phyloP scores from a whole-genome alignment of 2,329 filamentous ascomycete species.

The Zymoseptoria ardabiliae region DNA sequence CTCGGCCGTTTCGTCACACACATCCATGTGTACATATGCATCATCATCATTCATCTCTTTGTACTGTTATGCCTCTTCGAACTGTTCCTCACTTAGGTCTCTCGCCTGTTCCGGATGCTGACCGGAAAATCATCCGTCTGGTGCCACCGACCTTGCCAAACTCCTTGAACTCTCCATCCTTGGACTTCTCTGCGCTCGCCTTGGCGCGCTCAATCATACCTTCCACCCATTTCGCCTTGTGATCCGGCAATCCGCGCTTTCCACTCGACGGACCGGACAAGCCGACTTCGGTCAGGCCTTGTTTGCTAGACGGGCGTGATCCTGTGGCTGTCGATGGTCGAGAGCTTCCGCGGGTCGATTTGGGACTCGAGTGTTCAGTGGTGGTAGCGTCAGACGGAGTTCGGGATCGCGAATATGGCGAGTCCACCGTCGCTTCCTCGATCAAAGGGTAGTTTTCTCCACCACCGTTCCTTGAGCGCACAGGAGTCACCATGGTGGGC shows the following conservation, averaged over 20 bases:
- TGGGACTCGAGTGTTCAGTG: constrained; percentile 9
- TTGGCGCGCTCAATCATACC: constrained; percentile 75
- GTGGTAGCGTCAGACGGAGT: constrained; percentile 3
- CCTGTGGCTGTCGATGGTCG: constrained; percentile 21
- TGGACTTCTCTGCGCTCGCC: constrained; percentile 47
- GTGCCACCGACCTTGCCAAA: constrained; percentile 66
- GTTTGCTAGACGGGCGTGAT: constrained; percentile 17
- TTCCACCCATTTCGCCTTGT: constrained; percentile 74
- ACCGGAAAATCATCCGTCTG: constrained; percentile 59
- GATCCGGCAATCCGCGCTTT: constrained; percentile 41
- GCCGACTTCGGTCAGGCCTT: constrained; percentile 11
- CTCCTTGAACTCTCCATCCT: constrained; percentile 37
- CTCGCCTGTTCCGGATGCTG: neutral
- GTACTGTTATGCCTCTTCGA: neutral
- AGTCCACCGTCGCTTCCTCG: constrained; percentile 10
- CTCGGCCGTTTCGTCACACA: neutral
- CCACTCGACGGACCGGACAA: constrained; percentile 15
- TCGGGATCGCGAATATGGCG: neutral
- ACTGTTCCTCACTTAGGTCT: neutral
- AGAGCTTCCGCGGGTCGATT: constrained; percentile 16
- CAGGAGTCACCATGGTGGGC: constrained; percentile 3
- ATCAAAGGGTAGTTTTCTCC: constrained; percentile 3
- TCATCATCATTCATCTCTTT: neutral
- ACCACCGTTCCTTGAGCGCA: neutral
- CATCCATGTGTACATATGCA: neutral